Conservation (phyloP, 208 protist genomes). For the Trypanosoma cruzi region DNA sequence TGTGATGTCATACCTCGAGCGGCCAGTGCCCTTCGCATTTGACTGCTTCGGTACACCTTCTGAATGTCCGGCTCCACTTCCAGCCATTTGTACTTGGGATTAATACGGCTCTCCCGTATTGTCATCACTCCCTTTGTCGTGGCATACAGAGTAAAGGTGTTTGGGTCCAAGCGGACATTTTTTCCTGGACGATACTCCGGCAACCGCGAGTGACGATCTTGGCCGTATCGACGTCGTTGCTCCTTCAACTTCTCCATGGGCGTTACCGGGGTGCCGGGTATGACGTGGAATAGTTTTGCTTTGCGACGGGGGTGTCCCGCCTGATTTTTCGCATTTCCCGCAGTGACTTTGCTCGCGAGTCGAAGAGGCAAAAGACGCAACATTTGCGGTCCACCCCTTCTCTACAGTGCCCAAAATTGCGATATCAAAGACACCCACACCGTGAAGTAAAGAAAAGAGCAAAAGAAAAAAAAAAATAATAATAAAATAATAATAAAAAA, state of each 20-base stretch:
- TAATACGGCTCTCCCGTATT: conserved; percentile 69
- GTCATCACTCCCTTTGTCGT: conserved; percentile 79
- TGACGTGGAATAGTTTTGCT: conserved; percentile 73
- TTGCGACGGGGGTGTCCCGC: conserved; percentile 60
- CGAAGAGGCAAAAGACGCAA: conserved; percentile 32
- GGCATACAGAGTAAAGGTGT: conserved; percentile 81
- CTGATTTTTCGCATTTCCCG: conserved; percentile 84
- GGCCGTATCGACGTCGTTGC: conserved; percentile 70
- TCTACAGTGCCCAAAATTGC: too few species aligned
- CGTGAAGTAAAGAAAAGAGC: too few species aligned
- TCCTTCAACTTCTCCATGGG: conserved; percentile 84
- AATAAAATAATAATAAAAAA: too few species aligned
- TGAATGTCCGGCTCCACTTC: conserved; percentile 90
- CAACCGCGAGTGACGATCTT: conserved; percentile 75
- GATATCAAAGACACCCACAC: too few species aligned
- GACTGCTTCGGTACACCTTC: conserved; percentile 61
- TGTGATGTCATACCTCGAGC: conserved; percentile 45
- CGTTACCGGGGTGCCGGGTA: conserved; percentile 75
- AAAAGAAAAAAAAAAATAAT: too few species aligned
- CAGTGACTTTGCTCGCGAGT: conserved; percentile 79
- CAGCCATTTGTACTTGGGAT: conserved; percentile 80
- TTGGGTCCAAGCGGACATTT: conserved; percentile 85
- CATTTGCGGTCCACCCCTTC: conserved; percentile 39
- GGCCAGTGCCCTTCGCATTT: conserved; percentile 58
- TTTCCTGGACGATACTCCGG: conserved; percentile 74